Percentiles rank a stretch among this genome's conserved stretches.
Conservation (phyloP, 768 basidiomycete species). For the Amanita polypyramis region DNA sequence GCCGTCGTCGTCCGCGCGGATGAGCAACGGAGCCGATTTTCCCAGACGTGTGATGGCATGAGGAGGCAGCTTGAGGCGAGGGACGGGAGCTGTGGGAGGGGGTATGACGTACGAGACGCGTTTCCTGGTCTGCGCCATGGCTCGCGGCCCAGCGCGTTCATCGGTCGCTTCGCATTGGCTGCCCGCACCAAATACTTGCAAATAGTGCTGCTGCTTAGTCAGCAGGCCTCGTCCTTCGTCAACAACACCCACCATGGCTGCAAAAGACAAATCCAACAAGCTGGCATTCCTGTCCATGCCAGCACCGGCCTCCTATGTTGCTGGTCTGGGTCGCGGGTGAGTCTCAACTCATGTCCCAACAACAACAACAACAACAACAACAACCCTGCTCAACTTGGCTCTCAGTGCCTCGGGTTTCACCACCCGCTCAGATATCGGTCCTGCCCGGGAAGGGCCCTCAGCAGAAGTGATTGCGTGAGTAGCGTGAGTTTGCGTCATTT, state of each 20-base stretch:
- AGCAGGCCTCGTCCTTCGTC: not conserved
- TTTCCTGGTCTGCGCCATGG: conserved; percentile 32
- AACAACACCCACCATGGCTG: conserved; percentile 12
- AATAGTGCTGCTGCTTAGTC: not conserved
- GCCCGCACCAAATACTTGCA: not conserved
- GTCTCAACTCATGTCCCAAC: conserved; percentile 16
- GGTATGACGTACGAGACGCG: conserved; percentile 88
- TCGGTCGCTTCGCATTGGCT: not conserved
- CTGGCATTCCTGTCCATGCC: conserved; percentile 85
- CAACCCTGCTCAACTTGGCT: too few relatives aligned
- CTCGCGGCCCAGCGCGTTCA: too few relatives aligned
- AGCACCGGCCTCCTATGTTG: conserved; percentile 94
- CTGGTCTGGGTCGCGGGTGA: conserved; percentile 95
- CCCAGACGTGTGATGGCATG: conserved; percentile 55
- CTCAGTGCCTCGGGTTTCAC: conserved; percentile 92
- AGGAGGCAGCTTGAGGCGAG: conserved; percentile 63
- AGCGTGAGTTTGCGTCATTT: not conserved
- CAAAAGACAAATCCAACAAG: conserved; percentile 52
- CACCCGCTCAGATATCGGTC: conserved; percentile 97
- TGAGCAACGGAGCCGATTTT: not conserved
- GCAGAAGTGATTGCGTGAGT: conserved; percentile 82
- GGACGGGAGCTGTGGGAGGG: conserved; percentile 49
- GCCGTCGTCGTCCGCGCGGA: not conserved
- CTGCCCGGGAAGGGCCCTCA: conserved; percentile 89
- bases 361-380: conserved; percentile 7